Evolutionary conservation across 371 early-diverging fungal species (phyloP), one percentile per base, ranked within the genome.

Genomic region (Homolaphlyctis polyrhiza): DNA sequence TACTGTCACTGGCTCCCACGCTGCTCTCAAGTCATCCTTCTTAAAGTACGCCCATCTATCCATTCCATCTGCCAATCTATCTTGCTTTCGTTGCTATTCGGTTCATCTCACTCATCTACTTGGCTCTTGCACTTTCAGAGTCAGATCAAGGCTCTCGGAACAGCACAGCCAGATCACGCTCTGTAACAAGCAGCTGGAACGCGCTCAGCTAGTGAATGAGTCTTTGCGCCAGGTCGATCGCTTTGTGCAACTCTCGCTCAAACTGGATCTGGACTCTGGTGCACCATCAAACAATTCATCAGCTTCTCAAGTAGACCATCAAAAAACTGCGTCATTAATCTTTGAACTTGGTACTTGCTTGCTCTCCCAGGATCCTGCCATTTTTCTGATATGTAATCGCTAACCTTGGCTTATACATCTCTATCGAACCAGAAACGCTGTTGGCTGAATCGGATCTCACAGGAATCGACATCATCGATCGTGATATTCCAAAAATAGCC

Each of bases 391-490:
- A 27, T 33, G 49, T 13, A 11, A n/a, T 28, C 14, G 0, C 35
- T 27, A n/a, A n/a, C n/a, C n/a, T n/a, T n/a, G n/a, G n/a, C 4
- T 18, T 11, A 8, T 8, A 32, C 6, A 28, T 6, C 29, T 8
- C 58, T 4, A 21, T 34, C 1, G n/a, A n/a, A 23, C 16, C 64
- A 77, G 87, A 84, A 18, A 63, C 71, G 0, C 76, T 91, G 39
- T 64, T 87, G 50, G 69, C 74, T 28, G 89, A 88, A 52, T 69
- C 80, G 0, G 87, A 88, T 66, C 74, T 91, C 59, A 77, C 79
- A 11, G 89, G 86, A 0, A 87, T 91, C 60, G 82, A 84, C 59
- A 72, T 88, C 13, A 84, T 89, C 1, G 81, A 82, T 27, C 69
- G 63, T 0, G 85, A 87, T 59, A 51, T 81, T 3, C 50, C 62